Conservation (phyloP, 2,329 filamentous ascomycete species). For the Drechslerella dactyloides region DNA sequence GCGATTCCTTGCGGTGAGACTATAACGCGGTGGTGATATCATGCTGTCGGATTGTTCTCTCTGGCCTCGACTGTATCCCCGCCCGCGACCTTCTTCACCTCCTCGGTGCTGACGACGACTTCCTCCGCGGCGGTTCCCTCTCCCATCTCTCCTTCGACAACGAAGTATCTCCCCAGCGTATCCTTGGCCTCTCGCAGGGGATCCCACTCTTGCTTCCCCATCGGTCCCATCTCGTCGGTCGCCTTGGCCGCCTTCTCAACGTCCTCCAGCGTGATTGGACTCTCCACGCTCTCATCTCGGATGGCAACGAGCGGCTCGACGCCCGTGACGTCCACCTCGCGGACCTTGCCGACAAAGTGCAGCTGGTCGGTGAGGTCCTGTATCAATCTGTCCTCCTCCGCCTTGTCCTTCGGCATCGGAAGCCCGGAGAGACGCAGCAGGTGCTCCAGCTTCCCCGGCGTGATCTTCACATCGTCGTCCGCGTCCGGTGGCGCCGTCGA, state of each 20-base stretch:
- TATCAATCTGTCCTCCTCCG: slow-evolving; percentile 74
- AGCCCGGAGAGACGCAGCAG: slow-evolving; percentile 88
- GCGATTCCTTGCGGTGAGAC: too few species aligned
- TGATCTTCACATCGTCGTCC: slow-evolving; percentile 62
- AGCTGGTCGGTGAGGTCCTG: slow-evolving; percentile 79
- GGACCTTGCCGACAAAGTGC: slow-evolving; percentile 86
- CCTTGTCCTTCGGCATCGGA: slow-evolving; percentile 69
- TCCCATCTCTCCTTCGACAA: slow-evolving; percentile 55
- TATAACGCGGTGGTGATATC: not conserved
- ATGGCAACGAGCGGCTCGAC: slow-evolving; percentile 78
- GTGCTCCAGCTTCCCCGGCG: slow-evolving; percentile 74
- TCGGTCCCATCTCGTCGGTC: slow-evolving; percentile 57
- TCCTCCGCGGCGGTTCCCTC: slow-evolving; percentile 21
- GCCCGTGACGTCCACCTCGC: slow-evolving; percentile 74
- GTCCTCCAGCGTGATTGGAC: slow-evolving; percentile 65
- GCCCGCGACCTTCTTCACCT: slow-evolving; percentile 26
- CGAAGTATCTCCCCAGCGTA: slow-evolving; percentile 57
- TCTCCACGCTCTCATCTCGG: slow-evolving; percentile 78
- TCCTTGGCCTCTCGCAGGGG: slow-evolving; percentile 59
- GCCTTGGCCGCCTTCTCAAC: slow-evolving; percentile 68
- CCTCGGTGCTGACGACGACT: slow-evolving; percentile 29
- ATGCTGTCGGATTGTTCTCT: not conserved
- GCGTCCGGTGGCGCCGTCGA: slow-evolving; percentile 55
- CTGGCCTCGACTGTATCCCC: slow-evolving; percentile 12
- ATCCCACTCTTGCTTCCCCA: slow-evolving; percentile 71